Evolutionary conservation across 2,329 filamentous ascomycete genomes (phyloP).

Genomic region (Spiromastix sp.): DNA sequence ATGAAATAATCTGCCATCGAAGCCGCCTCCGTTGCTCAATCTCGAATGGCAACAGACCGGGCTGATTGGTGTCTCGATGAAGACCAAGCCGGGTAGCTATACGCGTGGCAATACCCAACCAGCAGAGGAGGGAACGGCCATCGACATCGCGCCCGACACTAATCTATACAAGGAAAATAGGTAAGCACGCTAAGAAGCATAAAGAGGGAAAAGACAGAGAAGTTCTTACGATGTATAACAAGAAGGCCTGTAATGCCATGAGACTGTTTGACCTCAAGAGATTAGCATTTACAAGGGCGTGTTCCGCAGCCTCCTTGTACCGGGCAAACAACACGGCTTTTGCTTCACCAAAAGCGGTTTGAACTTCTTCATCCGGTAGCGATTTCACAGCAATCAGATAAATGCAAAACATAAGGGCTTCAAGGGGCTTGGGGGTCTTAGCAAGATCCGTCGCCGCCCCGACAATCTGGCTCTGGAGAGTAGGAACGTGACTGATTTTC

Average conservation of each 20-base stretch:
- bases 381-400: constrained; percentile 52
- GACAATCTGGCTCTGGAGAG: constrained; percentile 54
- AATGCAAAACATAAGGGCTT: constrained; percentile 49
- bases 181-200: neutral
- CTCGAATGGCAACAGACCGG: constrained; percentile 41
- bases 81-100: constrained; percentile 59
- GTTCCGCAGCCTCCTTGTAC: constrained; percentile 37
- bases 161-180: neutral
- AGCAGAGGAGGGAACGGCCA: neutral
- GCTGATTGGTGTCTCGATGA: constrained; percentile 50
- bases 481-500: constrained; percentile 61
- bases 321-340: constrained; percentile 29
- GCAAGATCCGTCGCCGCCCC: constrained; percentile 40
- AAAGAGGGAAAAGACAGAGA: neutral
- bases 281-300: constrained; percentile 35
- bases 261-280: constrained; percentile 34
- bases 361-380: constrained; percentile 46
- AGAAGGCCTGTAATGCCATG: constrained; percentile 42
- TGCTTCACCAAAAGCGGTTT: constrained; percentile 25
- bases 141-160: no score
- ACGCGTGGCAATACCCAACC: constrained; percentile 53
- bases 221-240: constrained; percentile 45
- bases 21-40: constrained; percentile 60
- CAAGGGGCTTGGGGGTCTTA: constrained; percentile 37
- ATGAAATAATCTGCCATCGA: constrained; percentile 62